Conservation (phyloP, 2,329 filamentous ascomycete species). For the Sclerotinia trifoliorum region DNA sequence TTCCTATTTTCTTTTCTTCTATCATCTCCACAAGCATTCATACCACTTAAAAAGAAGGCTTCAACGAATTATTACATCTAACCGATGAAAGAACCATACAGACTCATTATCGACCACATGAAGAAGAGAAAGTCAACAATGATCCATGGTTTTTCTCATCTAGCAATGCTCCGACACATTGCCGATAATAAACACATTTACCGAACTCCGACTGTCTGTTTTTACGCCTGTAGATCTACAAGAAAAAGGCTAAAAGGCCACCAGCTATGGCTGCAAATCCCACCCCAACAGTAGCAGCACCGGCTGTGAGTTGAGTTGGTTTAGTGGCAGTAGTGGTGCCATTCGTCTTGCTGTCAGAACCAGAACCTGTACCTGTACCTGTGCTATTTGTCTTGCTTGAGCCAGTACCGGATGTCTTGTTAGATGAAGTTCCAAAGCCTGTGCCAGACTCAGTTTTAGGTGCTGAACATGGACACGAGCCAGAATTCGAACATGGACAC, state of each 20-base stretch:
- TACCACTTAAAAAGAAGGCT: accelerated
- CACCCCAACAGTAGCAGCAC: conserved; percentile 25
- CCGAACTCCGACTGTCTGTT: background rate
- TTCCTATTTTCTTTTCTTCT: background rate
- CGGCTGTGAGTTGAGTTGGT: conserved; percentile 21
- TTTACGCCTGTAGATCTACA: conserved; percentile 17
- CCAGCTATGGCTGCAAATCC: conserved; percentile 29
- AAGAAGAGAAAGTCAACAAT: background rate
- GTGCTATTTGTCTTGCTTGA: background rate
- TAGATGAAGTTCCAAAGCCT: background rate
- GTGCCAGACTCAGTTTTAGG: background rate
- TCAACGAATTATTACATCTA: background rate
- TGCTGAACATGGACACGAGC: too few relatives aligned
- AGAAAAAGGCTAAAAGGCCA: conserved; percentile 28
- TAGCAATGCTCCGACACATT: too few relatives aligned
- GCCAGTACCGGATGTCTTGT: background rate
- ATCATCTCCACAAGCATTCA: background rate
- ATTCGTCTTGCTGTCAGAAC: conserved; percentile 1
- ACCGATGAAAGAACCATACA: background rate
- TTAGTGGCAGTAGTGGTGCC: conserved; percentile 4
- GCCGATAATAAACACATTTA: background rate
- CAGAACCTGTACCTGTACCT: background rate
- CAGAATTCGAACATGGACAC: too few relatives aligned
- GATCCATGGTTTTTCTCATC: background rate
- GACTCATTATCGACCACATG: background rate